phyloP scores from a whole-genome alignment of 768 basidiomycete species.

The Erythrobasidium yunnanense region DNA sequence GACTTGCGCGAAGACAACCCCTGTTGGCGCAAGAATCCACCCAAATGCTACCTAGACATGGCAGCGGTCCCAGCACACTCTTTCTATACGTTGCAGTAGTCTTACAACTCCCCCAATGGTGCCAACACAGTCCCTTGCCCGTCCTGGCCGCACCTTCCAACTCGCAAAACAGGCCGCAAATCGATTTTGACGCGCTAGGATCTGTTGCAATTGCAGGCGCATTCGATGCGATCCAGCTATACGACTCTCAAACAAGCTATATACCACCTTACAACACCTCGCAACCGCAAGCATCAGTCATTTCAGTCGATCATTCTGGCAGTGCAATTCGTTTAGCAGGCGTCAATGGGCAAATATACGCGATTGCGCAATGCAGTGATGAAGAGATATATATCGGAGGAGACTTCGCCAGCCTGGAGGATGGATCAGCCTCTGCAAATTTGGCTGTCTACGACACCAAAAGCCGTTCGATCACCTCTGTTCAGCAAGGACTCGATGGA shows the following conservation, averaged over 20 bases:
- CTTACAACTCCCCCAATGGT: neutral
- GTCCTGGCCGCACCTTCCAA: conserved; percentile 10
- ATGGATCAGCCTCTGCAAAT: conserved; percentile 54
- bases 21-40: too few species aligned
- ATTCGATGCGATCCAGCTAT: conserved; percentile 74
- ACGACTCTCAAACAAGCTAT: conserved; percentile 51
- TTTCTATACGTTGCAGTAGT: neutral
- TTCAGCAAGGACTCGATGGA: conserved; percentile 65
- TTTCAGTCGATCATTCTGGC: conserved; percentile 62
- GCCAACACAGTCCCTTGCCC: neutral
- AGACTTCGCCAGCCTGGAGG: conserved; percentile 59
- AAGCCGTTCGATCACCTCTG: conserved; percentile 51
- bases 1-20: neutral
- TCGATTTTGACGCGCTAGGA: conserved; percentile 77
- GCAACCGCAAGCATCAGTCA: conserved; percentile 43
- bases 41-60: too few species aligned
- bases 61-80: neutral
- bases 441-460: conserved; percentile 63
- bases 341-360: conserved; percentile 56
- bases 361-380: conserved; percentile 50
- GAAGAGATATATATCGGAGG: conserved; percentile 65
- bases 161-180: conserved; percentile 3
- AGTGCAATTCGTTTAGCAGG: conserved; percentile 55
- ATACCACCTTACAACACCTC: conserved; percentile 48
- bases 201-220: conserved; percentile 75